Evolutionary conservation across 768 basidiomycete genomes (phyloP).

Genomic region (Rhodotorula taiwanensis): DNA sequence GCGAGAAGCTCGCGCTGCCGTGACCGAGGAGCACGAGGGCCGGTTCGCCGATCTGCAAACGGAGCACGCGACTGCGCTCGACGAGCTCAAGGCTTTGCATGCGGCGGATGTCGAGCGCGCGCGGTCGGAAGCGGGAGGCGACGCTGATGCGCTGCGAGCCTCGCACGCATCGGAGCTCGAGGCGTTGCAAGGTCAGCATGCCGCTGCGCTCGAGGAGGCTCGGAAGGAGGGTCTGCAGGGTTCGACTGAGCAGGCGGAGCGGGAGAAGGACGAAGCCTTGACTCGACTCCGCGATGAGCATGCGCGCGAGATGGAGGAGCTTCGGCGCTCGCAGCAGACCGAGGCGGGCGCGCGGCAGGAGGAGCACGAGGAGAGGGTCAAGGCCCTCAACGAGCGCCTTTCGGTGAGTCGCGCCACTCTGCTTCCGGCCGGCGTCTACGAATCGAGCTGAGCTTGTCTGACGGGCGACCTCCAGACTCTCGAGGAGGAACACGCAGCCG

Average conservation of each 20-base stretch:
- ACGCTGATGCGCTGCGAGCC: background rate
- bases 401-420: too few relatives aligned
- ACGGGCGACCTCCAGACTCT: slow-evolving; percentile 37
- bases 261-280: background rate
- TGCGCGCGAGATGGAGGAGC: background rate
- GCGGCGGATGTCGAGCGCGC: background rate
- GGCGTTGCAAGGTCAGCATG: background rate
- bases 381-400: background rate
- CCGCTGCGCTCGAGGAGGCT: background rate
- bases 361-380: background rate
- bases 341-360: background rate
- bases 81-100: background rate
- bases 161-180: background rate
- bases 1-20: background rate
- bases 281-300: background rate
- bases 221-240: background rate
- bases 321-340: background rate
- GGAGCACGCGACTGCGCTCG: background rate
- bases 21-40: background rate
- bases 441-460: too few relatives aligned
- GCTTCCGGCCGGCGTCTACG: too few relatives aligned
- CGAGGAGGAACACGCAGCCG: slow-evolving; percentile 51
- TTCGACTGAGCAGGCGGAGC: background rate
- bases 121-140: background rate
- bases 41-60: background rate